phyloP scores from a whole-genome alignment of 371 early-diverging fungal species.

The Ordospora pajunii region DNA sequence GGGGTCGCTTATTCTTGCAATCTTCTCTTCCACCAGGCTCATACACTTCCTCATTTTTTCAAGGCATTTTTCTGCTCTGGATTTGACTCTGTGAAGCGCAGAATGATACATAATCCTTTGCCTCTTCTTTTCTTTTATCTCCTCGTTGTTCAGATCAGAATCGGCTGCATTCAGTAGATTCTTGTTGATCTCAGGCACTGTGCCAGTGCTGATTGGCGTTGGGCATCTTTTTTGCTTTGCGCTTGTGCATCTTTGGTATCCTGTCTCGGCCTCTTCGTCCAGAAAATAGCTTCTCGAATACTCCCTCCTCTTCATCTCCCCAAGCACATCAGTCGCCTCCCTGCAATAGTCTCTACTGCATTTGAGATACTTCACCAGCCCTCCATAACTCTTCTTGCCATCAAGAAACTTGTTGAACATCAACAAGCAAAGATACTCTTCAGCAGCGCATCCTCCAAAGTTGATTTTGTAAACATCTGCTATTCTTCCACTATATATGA shows the following conservation, averaged over 20 bases:
- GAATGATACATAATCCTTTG: constrained; percentile 45
- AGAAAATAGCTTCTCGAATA: constrained; percentile 27
- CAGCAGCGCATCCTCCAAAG: constrained; percentile 53
- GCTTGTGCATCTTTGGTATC: background rate
- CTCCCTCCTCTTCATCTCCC: constrained; percentile 37
- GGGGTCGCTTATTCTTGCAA: constrained; percentile 39
- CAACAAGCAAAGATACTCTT: constrained; percentile 43
- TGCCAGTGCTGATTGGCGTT: background rate
- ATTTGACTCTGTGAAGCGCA: constrained; percentile 54
- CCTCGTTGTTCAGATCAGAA: constrained; percentile 16
- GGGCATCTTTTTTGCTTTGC: constrained; percentile 2
- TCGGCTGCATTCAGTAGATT: constrained; percentile 24
- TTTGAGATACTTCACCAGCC: constrained; percentile 34
- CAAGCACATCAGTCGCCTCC: constrained; percentile 44
- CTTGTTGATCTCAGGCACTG: constrained; percentile 20
- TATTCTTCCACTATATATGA: constrained; percentile 19
- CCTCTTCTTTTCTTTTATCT: constrained; percentile 37
- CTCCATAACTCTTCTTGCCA: constrained; percentile 37
- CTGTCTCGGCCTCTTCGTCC: constrained; percentile 4
- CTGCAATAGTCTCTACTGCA: constrained; percentile 38
- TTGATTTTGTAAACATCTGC: constrained; percentile 55
- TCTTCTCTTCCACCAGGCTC: constrained; percentile 35
- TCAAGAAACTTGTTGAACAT: constrained; percentile 40
- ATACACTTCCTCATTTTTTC: constrained; percentile 36
- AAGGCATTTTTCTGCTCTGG: constrained; percentile 46